Evolutionary conservation across 768 basidiomycete genomes (phyloP), one percentile per base, ranked within the genome.

Genomic region (Pleurotus platypus): DNA sequence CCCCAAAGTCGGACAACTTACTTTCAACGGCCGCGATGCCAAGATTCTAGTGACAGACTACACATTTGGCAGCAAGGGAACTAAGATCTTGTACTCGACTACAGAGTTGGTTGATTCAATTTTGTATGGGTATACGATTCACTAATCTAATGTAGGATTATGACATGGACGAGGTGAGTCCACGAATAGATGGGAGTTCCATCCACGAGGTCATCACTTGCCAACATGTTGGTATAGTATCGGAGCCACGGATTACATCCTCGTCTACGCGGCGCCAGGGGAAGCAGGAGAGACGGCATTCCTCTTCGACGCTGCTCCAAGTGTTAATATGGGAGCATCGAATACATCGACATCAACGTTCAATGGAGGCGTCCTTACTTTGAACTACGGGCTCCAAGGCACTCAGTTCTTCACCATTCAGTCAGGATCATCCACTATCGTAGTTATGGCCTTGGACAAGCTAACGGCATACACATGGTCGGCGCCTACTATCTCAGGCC

Each of bases 81-180:
- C 69, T 6, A 70, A 50, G 5, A 72, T 81, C 5, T 48, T 79
- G 8, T 81, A 80, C 61, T 76, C 78, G 1, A 79, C 79, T 20
- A 70, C 77, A 4, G 78, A 79, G 78, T 79, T 61, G 16, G 75
- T 4, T 53, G 4, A 12, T 7, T 30, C n/a, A 16, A 38, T 24
- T 26, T 42, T 49, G 16, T 18, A 11, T 26, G 30, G 7, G 8
- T 8, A 11, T 1, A 35, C 30, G 11, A 35, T 35, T 35, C 1
- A 11, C 30, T 35, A 37, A 9, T 22, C 3, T 56, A 20, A 18
- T 35, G 18, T 50, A 81, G 80, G 57, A 75, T 82, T 46, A 74
- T 79, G 75, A 80, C 80, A 11, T 81, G 79, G 79, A 75, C 78
- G n/a, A 80, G 78, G 79, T 75, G 56, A 63, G 76, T 60, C 1